These are phyloP conservation scores for Ogataea philodendri DNA, from an alignment of 805 yeast species.

Conservation along the genomic window DNA sequence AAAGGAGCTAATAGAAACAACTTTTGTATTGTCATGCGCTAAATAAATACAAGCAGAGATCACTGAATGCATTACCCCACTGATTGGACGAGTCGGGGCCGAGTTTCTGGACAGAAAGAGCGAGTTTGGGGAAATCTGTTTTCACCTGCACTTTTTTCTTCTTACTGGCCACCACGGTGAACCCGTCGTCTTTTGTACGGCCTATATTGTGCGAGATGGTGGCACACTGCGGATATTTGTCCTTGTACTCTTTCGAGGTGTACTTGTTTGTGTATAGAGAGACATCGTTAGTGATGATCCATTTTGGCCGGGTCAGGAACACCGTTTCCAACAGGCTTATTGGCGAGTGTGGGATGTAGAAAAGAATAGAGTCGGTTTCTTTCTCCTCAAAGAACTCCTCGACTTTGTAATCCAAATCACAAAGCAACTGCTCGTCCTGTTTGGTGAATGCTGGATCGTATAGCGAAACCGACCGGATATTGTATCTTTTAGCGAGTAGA, in stretches of 20 bases:
- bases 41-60: conserved; percentile 21
- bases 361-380: conserved; percentile 14
- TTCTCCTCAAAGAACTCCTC: conserved; percentile 11
- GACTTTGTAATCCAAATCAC: conserved; percentile 16
- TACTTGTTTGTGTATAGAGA: conserved; percentile 29
- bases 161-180: conserved; percentile 13
- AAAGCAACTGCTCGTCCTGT: conserved; percentile 23
- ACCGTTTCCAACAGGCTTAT: conserved; percentile 30
- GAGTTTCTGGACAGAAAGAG: conserved; percentile 1
- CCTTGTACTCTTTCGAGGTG: conserved; percentile 26
- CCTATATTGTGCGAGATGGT: conserved; percentile 19
- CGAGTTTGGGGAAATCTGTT: conserved; percentile 11
- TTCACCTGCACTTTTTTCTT: conserved; percentile 19
- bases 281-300: conserved; percentile 33
- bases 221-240: conserved; percentile 31
- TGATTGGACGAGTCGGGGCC: conserved; percentile 12
- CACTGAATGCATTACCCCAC: conserved; percentile 32
- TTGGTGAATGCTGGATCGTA: conserved; percentile 35
- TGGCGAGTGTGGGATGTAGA: conserved; percentile 37
- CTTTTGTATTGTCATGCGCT: conserved; percentile 50
- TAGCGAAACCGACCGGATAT: conserved; percentile 19
- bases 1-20: conserved; percentile 66
- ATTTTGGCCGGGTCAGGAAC: conserved; percentile 24
- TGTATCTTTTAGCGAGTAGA: conserved; percentile 15
- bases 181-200: conserved; percentile 4